Conservation (phyloP, 192 early-diverging fungal species). For the Linnemannia zychae region DNA sequence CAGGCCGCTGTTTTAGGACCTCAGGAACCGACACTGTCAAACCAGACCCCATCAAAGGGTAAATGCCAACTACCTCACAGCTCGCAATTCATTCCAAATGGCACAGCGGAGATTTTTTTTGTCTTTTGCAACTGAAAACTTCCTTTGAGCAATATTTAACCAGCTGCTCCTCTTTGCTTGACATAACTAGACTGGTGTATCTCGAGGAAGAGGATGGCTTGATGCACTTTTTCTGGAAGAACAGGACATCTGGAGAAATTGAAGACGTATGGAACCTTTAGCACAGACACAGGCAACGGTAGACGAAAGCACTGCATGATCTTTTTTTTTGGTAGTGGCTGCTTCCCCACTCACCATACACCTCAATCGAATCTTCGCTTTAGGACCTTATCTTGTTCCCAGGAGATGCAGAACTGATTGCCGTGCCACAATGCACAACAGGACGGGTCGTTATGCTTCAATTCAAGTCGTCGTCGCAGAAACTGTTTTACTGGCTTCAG, state of each 20-base stretch:
- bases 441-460: constrained; percentile 87
- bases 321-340: not conserved
- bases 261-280: constrained; percentile 29
- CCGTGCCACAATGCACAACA: constrained; percentile 64
- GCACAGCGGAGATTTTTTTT: not conserved
- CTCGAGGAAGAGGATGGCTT: constrained; percentile 77
- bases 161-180: not conserved
- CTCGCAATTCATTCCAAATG: not conserved
- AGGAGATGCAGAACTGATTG: constrained; percentile 81
- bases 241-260: constrained; percentile 62
- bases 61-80: not conserved
- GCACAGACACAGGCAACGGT: too few relatives aligned
- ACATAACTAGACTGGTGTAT: constrained; percentile 62
- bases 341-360: not conserved
- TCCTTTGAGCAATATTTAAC: not conserved
- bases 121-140: too few relatives aligned
- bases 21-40: constrained; percentile 73
- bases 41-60: constrained; percentile 83
- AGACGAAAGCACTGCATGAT: too few relatives aligned
- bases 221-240: constrained; percentile 87
- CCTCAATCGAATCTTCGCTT: too few relatives aligned
- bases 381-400: constrained; percentile 80
- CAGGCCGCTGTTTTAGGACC: constrained; percentile 76
- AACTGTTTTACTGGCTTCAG: constrained; percentile 91
- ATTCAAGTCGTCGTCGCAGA: constrained; percentile 85